phyloP scores from a whole-genome alignment of 495 filamentous ascomycete species.

The Trichoderma reesei region DNA sequence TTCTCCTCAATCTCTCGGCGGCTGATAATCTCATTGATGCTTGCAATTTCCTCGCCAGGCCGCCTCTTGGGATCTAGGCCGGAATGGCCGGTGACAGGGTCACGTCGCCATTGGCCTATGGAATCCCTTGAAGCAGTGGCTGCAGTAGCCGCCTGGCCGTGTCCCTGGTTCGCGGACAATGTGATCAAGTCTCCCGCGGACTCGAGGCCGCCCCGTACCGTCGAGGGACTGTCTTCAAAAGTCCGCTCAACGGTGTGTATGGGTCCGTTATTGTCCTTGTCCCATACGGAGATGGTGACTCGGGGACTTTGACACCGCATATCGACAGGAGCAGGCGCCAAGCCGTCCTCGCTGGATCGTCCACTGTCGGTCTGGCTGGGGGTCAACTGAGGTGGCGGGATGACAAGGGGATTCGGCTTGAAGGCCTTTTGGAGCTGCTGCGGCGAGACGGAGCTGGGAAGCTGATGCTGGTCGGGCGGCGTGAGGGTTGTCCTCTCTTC shows the following conservation, averaged over 20 bases:
- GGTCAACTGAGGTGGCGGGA: conserved; percentile 32
- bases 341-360: conserved; percentile 38
- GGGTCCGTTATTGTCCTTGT: conserved; percentile 22
- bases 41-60: conserved; percentile 27
- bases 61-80: conserved; percentile 36
- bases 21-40: conserved; percentile 29
- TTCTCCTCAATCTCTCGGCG: conserved; percentile 26
- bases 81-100: conserved; percentile 25
- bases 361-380: conserved; percentile 38
- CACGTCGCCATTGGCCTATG: conserved; percentile 28
- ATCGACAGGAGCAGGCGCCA: conserved; percentile 24
- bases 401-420: conserved; percentile 20
- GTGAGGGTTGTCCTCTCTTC: conserved; percentile 3
- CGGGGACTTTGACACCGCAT: conserved; percentile 37
- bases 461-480: neutral
- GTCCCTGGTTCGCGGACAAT: conserved; percentile 4
- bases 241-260: conserved; percentile 23
- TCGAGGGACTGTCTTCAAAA: conserved; percentile 15
- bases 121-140: conserved; percentile 21
- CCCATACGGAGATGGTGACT: conserved; percentile 42
- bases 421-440: conserved; percentile 18
- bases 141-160: conserved; percentile 10
- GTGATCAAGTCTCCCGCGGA: conserved; percentile 12
- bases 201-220: conserved; percentile 7
- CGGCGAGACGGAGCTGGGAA: conserved; percentile 13